Conservation (phyloP, 352 stramenopile species). For the Pythium dissimile region DNA sequence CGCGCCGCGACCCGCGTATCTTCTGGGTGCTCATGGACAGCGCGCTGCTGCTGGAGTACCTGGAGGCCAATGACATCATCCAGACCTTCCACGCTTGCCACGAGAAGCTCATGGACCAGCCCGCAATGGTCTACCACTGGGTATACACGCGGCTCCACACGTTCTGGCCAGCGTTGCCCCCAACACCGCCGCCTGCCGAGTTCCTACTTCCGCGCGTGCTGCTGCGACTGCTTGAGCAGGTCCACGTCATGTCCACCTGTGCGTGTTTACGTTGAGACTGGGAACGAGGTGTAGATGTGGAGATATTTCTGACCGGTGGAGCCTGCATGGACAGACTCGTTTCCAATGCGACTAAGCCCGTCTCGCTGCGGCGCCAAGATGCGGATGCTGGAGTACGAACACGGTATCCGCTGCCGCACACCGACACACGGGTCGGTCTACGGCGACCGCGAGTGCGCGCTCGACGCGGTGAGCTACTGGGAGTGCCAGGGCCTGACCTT, state of each 20-base stretch:
- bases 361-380: constrained; percentile 38
- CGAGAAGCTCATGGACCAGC: constrained; percentile 24
- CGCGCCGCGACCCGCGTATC: constrained; percentile 10
- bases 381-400: constrained; percentile 37
- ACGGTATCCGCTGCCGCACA: constrained; percentile 28
- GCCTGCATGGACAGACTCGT: constrained; percentile 28
- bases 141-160: constrained; percentile 11
- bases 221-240: constrained; percentile 39
- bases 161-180: constrained; percentile 25
- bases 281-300: no score
- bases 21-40: constrained; percentile 36
- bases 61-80: constrained; percentile 28
- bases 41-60: constrained; percentile 50
- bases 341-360: constrained; percentile 46
- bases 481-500: constrained; percentile 59
- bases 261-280: constrained; percentile 11
- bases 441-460: constrained; percentile 38
- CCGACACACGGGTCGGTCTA: constrained; percentile 37
- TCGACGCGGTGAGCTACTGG: constrained; percentile 57
- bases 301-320: not conserved
- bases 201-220: constrained; percentile 34
- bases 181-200: constrained; percentile 18
- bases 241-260: constrained; percentile 55
- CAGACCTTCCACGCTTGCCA: constrained; percentile 22
- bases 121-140: constrained; percentile 22